These are phyloP conservation scores for Paramecium sonneborni DNA, from an alignment of 73 alveolate genomes.

Conservation along the genomic window DNA sequence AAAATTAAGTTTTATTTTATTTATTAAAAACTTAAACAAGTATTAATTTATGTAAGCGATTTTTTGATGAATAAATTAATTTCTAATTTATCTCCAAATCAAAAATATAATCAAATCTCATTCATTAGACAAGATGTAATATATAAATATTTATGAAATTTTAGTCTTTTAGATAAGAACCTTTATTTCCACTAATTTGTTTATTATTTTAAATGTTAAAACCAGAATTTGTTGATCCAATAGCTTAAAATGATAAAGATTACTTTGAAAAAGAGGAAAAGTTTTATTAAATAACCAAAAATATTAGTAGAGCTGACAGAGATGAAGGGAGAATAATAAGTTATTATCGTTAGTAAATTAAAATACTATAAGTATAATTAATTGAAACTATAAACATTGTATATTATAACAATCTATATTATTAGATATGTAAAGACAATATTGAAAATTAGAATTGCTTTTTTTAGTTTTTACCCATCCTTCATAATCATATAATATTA, in stretches of 20 bases:
- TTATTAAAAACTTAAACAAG: neutral
- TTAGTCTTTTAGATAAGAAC: slow-evolving; percentile 35
- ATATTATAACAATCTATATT: neutral
- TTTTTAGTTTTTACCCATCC: neutral
- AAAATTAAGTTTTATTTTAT: neutral
- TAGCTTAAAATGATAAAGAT: neutral
- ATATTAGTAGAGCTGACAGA: neutral
- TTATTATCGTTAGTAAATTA: neutral
- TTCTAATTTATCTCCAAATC: neutral
- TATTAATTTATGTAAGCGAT: neutral
- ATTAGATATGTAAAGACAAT: slow-evolving; percentile 30
- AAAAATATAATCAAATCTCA: slow-evolving; percentile 25
- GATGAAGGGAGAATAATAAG: neutral
- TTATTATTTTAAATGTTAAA: neutral
- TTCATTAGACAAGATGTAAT: slow-evolving; percentile 37
- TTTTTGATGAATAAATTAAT: neutral
- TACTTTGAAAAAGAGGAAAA: neutral
- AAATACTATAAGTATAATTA: neutral
- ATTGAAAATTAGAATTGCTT: slow-evolving; percentile 21
- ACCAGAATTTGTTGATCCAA: neutral
- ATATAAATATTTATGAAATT: neutral
- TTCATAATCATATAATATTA: neutral
- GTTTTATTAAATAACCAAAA: neutral
- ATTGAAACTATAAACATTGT: neutral
- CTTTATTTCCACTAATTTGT: slow-evolving; percentile 6